phyloP scores from a whole-genome alignment of 2,329 filamentous ascomycete species.

The Diaporthe australafricana region DNA sequence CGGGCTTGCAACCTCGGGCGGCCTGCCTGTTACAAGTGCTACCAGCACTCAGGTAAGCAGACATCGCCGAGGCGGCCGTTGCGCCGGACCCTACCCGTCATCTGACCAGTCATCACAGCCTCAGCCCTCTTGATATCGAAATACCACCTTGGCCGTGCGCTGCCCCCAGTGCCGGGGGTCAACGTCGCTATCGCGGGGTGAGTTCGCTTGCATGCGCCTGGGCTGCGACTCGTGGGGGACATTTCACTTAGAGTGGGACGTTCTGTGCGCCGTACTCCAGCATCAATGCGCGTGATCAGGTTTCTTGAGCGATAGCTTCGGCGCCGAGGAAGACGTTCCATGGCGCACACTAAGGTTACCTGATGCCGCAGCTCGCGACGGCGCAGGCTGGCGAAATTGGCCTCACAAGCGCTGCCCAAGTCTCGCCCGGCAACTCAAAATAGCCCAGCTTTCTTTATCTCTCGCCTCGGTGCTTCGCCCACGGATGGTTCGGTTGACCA shows the following conservation, averaged over 20 bases:
- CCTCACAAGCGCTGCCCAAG: not conserved
- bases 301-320: not conserved
- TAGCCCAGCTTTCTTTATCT: not conserved
- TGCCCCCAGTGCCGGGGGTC: not conserved
- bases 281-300: conserved; percentile 13
- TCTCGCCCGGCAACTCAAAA: conserved; percentile 9
- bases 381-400: not conserved
- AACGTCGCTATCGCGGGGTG: not conserved
- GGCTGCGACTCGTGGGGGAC: not conserved
- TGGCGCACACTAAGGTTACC: not conserved
- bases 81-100: not conserved
- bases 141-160: conserved; percentile 17
- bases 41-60: not conserved
- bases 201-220: too few species aligned
- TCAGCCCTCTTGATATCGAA: not conserved
- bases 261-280: not conserved
- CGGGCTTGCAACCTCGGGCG: not conserved
- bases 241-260: not conserved
- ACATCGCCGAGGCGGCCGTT: not conserved
- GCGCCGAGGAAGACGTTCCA: not conserved
- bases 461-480: not conserved
- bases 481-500: not conserved
- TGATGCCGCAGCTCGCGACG: not conserved
- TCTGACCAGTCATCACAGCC: not conserved
- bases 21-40: not conserved